Percentiles rank a stretch among this genome's conserved stretches.
Evolutionary conservation across 495 filamentous ascomycete species (phyloP).

Genomic region (Amorphotheca resinae): DNA sequence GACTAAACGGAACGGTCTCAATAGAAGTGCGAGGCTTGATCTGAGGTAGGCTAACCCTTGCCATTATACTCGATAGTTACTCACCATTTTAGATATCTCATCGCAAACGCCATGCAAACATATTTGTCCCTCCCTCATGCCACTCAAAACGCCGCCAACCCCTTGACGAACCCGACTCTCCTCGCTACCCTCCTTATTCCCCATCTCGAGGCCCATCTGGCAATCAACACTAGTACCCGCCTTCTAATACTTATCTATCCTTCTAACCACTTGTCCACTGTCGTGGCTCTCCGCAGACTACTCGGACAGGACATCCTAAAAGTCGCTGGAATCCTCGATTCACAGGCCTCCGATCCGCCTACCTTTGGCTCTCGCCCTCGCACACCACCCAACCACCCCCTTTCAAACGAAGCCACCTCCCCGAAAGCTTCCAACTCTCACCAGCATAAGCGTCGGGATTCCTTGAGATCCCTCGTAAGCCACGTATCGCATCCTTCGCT

Average conservation of each 20-base stretch:
- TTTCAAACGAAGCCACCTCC: conserved; percentile 11
- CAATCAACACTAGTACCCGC: conserved; percentile 13
- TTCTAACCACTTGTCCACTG: conserved; percentile 6
- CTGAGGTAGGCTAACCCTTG: conserved; percentile 8
- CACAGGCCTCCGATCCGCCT: conserved; percentile 15
- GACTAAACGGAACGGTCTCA: conserved; percentile 17
- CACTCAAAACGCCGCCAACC: conserved; percentile 6
- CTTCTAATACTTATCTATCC: conserved; percentile 18
- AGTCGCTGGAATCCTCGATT: conserved; percentile 19
- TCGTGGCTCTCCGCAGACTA: conserved; percentile 17
- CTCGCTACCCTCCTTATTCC: conserved; percentile 21
- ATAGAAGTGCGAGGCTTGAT: conserved; percentile 18
- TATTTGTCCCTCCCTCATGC: conserved; percentile 2
- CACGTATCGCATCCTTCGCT: background rate
- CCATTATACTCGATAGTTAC: background rate
- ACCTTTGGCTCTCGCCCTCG: conserved; percentile 8
- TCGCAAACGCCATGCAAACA: conserved; percentile 18
- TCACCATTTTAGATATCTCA: conserved; percentile 17
- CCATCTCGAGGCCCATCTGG: conserved; percentile 21
- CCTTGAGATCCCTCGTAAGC: background rate
- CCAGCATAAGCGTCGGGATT: background rate
- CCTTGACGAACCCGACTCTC: conserved; percentile 12
- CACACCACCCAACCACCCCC: conserved; percentile 5
- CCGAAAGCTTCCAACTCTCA: background rate
- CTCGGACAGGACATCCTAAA: conserved; percentile 18